phyloP scores from a whole-genome alignment of 2,329 filamentous ascomycete species.

The Chaetoscypha palmicola region DNA sequence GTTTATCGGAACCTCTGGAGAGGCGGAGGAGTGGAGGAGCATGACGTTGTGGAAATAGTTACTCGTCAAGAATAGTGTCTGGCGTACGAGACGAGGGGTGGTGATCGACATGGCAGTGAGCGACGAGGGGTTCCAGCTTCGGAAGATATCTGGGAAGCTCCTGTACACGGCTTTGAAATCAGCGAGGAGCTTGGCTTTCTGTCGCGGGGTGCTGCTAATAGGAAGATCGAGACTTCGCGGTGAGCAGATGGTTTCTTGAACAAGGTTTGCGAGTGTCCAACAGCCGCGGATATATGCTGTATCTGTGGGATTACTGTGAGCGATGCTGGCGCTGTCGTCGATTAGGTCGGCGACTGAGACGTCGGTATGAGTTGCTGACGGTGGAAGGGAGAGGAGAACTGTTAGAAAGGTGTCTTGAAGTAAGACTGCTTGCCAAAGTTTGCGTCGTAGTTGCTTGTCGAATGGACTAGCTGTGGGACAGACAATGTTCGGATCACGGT shows the following conservation, averaged over 20 bases:
- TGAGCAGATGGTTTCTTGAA: slow-evolving; percentile 69
- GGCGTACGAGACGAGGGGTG: slow-evolving; percentile 61
- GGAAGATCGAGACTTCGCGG: slow-evolving; percentile 68
- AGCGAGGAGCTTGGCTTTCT: slow-evolving; percentile 62
- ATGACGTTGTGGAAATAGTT: slow-evolving; percentile 81
- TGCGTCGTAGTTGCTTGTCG: slow-evolving; percentile 72
- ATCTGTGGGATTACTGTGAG: slow-evolving; percentile 56
- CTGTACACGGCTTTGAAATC: slow-evolving; percentile 66
- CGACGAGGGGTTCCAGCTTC: slow-evolving; percentile 56
- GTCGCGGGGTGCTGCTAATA: slow-evolving; percentile 59
- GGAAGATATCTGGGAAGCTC: slow-evolving; percentile 65
- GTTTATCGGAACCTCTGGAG: slow-evolving; percentile 54
- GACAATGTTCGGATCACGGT: slow-evolving; percentile 71
- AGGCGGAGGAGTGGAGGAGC: slow-evolving; percentile 67
- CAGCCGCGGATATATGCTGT: slow-evolving; percentile 61
- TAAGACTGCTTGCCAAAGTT: slow-evolving; percentile 75
- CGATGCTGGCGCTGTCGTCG: slow-evolving; percentile 53
- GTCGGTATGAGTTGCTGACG: slow-evolving; percentile 72
- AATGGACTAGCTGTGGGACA: slow-evolving; percentile 58
- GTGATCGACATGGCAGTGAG: slow-evolving; percentile 47
- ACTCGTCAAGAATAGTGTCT: slow-evolving; percentile 71
- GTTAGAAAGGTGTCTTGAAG: slow-evolving; percentile 78
- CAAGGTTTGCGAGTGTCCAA: slow-evolving; percentile 72
- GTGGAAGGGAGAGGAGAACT: slow-evolving; percentile 68
- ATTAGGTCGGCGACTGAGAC: slow-evolving; percentile 67